Base-by-base conservation (phyloP, 805 yeast genomes). In the Wickerhamiella azymoides region DNA sequence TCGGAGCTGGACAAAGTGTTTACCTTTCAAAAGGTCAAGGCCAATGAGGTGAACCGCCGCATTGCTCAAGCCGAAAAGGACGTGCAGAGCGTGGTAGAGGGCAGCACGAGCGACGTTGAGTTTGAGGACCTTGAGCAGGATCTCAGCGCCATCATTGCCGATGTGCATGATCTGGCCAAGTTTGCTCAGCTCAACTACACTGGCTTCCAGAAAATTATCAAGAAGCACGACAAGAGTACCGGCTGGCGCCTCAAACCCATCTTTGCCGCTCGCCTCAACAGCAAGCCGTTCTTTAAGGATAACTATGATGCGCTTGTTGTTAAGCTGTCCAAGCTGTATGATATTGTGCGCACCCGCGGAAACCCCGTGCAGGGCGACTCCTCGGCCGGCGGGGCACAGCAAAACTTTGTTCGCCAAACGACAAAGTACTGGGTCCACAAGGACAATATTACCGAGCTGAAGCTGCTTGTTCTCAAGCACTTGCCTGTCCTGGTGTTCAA, bases 391-490 rank as follows among this genome's bases (percentile, higher is more conserved):
- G 98, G 98, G 38, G 73, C 81, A 37, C 96, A 88, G 71, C 98
- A 92, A 64, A 92, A 92, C 68, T 92, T 92, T 58, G 97, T 92
- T 39, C 81, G 98, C 65, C 98, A 92, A 66, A 92, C 98, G 17
- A 92, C 98, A 7, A 92, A 92, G 62, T 92, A 92, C 66, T 92
- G 99, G 99, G 97, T 92, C 27, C 98, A 92, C 60, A 96, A 96
- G 2, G 97, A 92, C 64, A 89, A 92, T 63, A 86, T 92, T 61
- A 92, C 97, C 13, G 97, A 92, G 68, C 74, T 92, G 63, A 92
- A 92, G 68, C 75, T 92, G 59, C 81, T 85, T 52, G 80, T 92
- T 52, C 72, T 92, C 61, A 89, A 92, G 66, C 97, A 92, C 67
- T 72, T 92, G 56, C 99, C 99, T 2, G 98, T 92, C 14, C 73